Evolutionary conservation across 23 red algal species (phyloP), one percentile per base, ranked within the genome.

Genomic region (Gracilaria domingensis): DNA sequence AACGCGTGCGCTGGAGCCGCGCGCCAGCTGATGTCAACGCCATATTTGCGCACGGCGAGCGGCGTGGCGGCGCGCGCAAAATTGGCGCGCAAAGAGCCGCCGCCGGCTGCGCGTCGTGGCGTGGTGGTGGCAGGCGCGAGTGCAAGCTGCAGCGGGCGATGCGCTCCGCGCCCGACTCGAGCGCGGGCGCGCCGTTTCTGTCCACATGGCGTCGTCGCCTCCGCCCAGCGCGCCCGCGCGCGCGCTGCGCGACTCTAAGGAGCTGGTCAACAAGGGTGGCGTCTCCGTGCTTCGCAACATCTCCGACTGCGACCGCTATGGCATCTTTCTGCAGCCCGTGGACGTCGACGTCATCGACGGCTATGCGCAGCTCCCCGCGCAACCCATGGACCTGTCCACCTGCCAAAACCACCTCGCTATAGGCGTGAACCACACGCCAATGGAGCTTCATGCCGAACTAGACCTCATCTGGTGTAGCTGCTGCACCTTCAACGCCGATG

Each of bases 401-500:
- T 67, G 87, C 24, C 95, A 89, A 38, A 86, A 93, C 55, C 80
- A 89, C 74, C 69, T 93, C 28, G 84, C 88, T 23, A 88, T 86
- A 65, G 95, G 83, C 33, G 81, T 84, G 32, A 94, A 97, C 72
- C 82, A 81, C 25, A 85, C 59, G 21, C 78, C 88, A 21, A 84
- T 86, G 67, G 90, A 86, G 61, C 67, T 97, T 28, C 85, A 75
- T 55, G 67, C 80, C 23, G 95, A 97, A 77, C 72, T 97, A 12
- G 95, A 97, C 42, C 85, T 93, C 18, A 97, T 97, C 61, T 97
- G 95, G 95, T 85, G 81, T 9, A 97, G 94, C 67, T 97, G 95
- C 83, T 93, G 87, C 57, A 84, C 73, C 44, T 97, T 94, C 70
- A 97, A 97, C 72, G 90, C 95, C 0, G 80, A 89, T 39, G 66